Conservation (phyloP, 176 grass and related monocot species). For the Eremochloa ophiuroides region DNA sequence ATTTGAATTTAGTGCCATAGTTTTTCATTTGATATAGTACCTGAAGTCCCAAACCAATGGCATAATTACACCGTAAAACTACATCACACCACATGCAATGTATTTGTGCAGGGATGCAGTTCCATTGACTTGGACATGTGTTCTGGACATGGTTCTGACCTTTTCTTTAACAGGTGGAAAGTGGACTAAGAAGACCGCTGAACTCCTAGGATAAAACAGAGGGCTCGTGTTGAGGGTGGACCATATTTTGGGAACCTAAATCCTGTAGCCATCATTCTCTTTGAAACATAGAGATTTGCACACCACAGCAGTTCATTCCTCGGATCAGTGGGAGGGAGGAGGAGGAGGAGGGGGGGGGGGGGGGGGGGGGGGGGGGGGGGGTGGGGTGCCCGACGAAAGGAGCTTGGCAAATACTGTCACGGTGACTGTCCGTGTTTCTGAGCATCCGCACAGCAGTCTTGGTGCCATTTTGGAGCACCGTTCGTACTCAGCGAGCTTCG, state of each 20-base stretch:
- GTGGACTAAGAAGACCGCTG: slow-evolving; percentile 54
- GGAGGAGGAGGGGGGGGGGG: no score
- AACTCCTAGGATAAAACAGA: slow-evolving; percentile 13
- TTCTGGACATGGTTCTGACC: neutral
- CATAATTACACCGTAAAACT: neutral
- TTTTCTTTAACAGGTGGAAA: slow-evolving; percentile 40
- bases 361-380: no score
- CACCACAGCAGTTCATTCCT: slow-evolving; percentile 19
- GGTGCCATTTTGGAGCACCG: slow-evolving; percentile 4
- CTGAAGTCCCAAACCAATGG: neutral
- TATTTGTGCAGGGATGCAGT: neutral
- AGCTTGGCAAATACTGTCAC: neutral
- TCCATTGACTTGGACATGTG: neutral
- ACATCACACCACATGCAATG: neutral
- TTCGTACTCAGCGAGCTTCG: neutral
- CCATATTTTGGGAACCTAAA: neutral
- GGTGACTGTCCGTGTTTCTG: neutral
- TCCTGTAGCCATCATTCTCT: neutral
- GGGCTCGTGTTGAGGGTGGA: slow-evolving; percentile 5
- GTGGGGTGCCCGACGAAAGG: neutral
- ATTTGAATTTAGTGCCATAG: no score
- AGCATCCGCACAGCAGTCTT: slow-evolving; percentile 3
- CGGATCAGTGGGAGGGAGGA: neutral
- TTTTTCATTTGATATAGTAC: neutral
- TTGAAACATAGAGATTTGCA: slow-evolving; percentile 39